Base-by-base conservation (phyloP, 129 eudicot species). In the Deinandra increscens region DNA sequence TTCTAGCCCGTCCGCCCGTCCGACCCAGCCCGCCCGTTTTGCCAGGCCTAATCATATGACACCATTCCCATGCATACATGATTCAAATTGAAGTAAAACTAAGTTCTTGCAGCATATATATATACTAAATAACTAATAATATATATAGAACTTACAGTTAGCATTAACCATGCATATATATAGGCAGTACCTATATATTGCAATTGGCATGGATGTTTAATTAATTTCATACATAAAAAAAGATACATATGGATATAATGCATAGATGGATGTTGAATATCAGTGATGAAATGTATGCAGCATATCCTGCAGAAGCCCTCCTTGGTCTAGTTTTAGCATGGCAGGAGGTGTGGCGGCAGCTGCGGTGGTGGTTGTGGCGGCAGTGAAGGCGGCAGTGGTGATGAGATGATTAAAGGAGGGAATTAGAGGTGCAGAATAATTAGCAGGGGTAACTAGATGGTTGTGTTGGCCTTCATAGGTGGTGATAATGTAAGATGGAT, bases 401-500 rank as follows among this genome's bases (percentile, higher is more conserved):
- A 64, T 37, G 19, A 63, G 44, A 68, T 67, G 29, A 26, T 68
- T 34, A 34, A 46, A 69, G 45, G 62, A 49, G 29, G 59, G 68
- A 1, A 33, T 17, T 37, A 59, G 22, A 38, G 66, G 41, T n/a
- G 53, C 6, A 4, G 66, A 53, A 23, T 31, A 23, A 29, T 3
- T 83, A 78, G 61, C 29, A 12, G 4, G 84, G 79, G 62, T 5
- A 36, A 72, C 71, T 10, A 78, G 86, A 76, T 90, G 97, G 26
- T 74, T 84, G 78, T 90, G 97, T 55, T 87, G 87, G 53, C 94
- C 97, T 82, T 86, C 94, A n/a, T 90, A 90, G 2, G 97, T 90
- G 4, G 97, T 90, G 12, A 90, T 87, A 39, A 90, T 94, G 22
- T 75, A 70, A 78, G 77, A 60, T 0, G 90, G 87, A 37, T 90